A percentile compares a stretch with the other conserved stretches of the same genome.
These are phyloP conservation scores for Pleurotus platypus DNA, from an alignment of 768 basidiomycete genomes.

Conservation along the genomic window DNA sequence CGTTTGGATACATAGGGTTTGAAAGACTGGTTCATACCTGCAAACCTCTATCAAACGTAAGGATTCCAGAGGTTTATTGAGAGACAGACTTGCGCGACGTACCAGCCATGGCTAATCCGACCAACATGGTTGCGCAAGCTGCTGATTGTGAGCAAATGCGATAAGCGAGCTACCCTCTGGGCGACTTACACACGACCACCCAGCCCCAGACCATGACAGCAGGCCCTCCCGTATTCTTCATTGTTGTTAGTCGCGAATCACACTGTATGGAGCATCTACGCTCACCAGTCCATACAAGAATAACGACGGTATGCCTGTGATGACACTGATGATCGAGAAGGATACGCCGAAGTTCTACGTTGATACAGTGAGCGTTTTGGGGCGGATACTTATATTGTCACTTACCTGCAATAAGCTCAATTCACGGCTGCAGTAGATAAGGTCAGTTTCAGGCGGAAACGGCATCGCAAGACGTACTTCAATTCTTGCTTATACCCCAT, in stretches of 20 bases:
- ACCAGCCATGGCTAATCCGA: conserved; percentile 78
- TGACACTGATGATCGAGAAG: conserved; percentile 74
- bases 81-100: conserved; percentile 8
- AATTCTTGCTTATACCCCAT: conserved; percentile 76
- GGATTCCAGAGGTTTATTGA: no score
- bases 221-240: conserved; percentile 71
- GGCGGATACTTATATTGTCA: neutral
- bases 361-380: neutral
- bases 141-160: neutral
- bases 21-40: conserved; percentile 27
- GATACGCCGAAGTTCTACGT: conserved; percentile 68
- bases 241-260: neutral
- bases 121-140: conserved; percentile 68
- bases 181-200: conserved; percentile 54
- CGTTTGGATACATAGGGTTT: neutral
- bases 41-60: conserved; percentile 35
- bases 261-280: conserved; percentile 5
- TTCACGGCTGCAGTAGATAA: conserved; percentile 43
- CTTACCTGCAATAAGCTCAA: conserved; percentile 56
- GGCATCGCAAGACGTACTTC: conserved; percentile 33
- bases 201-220: conserved; percentile 79
- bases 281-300: conserved; percentile 67
- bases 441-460: conserved; percentile 1
- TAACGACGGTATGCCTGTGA: conserved; percentile 68
- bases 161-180: neutral